Evolutionary conservation across 805 yeast species (phyloP).

Genomic region (Lipomyces lipofer): DNA sequence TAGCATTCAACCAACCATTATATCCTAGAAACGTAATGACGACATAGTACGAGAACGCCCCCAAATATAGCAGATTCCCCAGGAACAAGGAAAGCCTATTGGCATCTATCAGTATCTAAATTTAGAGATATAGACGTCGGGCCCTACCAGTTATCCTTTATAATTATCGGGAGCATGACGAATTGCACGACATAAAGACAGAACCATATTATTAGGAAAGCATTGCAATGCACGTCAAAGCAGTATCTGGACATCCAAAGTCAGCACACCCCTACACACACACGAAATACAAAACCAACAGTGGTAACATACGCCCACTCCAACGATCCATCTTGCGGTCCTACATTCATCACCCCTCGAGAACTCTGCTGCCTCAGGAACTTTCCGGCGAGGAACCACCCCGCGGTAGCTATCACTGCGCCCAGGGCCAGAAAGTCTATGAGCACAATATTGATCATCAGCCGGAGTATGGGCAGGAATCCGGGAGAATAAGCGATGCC

Average conservation of each 20-base stretch:
- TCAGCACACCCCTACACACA: background rate
- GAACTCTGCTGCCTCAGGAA: constrained; percentile 51
- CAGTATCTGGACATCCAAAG: constrained; percentile 47
- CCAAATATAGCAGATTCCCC: constrained; percentile 77
- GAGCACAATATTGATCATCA: constrained; percentile 79
- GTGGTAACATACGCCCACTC: constrained; percentile 72
- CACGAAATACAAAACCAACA: background rate
- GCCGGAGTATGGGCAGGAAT: constrained; percentile 57
- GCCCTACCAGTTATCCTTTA: constrained; percentile 54
- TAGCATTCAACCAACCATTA: constrained; percentile 46
- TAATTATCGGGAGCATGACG: constrained; percentile 68
- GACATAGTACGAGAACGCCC: constrained; percentile 72
- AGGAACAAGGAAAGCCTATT: constrained; percentile 56
- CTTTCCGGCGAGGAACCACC: constrained; percentile 71
- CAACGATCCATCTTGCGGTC: constrained; percentile 46
- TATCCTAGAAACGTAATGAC: constrained; percentile 87
- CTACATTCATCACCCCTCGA: constrained; percentile 36
- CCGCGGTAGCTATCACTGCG: constrained; percentile 62
- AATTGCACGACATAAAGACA: constrained; percentile 72
- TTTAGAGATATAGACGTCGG: background rate
- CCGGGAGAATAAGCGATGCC: constrained; percentile 77
- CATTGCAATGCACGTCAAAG: constrained; percentile 90
- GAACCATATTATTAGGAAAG: constrained; percentile 81
- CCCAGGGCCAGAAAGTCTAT: constrained; percentile 80
- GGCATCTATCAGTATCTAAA: background rate